phyloP scores from a whole-genome alignment of 768 basidiomycete species.

The Boletellus emodensis region DNA sequence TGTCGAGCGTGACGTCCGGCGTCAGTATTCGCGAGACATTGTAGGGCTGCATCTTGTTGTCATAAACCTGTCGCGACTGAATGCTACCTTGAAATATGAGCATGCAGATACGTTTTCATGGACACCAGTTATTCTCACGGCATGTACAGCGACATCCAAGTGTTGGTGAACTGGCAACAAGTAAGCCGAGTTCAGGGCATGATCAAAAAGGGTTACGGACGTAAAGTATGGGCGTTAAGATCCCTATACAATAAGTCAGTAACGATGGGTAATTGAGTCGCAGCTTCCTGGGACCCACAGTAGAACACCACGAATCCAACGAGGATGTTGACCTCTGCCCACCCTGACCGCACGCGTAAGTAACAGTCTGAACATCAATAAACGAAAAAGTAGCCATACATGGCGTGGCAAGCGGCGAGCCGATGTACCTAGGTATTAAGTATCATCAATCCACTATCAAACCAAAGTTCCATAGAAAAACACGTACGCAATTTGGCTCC shows the following conservation, averaged over 20 bases:
- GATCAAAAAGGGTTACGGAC: slow-evolving; percentile 49
- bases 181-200: slow-evolving; percentile 14
- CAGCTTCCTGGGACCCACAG: slow-evolving; percentile 35
- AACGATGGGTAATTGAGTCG: not conserved
- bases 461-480: not conserved
- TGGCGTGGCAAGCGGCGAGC: slow-evolving; percentile 64
- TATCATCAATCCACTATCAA: not conserved
- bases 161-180: slow-evolving; percentile 51
- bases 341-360: slow-evolving; percentile 39
- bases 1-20: slow-evolving; percentile 48
- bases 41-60: slow-evolving; percentile 54
- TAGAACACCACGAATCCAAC: slow-evolving; percentile 68
- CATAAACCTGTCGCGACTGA: slow-evolving; percentile 57
- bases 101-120: not conserved
- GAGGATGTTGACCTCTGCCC: slow-evolving; percentile 73
- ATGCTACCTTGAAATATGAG: slow-evolving; percentile 35
- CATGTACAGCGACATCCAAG: slow-evolving; percentile 56
- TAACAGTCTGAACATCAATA: not conserved
- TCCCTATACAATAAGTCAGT: slow-evolving; percentile 19
- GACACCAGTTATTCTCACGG: slow-evolving; percentile 38
- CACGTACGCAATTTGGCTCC: slow-evolving; percentile 57
- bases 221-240: slow-evolving; percentile 34
- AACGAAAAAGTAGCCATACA: slow-evolving; percentile 28
- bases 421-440: slow-evolving; percentile 20
- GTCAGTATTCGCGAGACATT: slow-evolving; percentile 58